Evolutionary conservation across 2,329 filamentous ascomycete genomes (phyloP).

Genomic region (Pestalotiopsis fici): DNA sequence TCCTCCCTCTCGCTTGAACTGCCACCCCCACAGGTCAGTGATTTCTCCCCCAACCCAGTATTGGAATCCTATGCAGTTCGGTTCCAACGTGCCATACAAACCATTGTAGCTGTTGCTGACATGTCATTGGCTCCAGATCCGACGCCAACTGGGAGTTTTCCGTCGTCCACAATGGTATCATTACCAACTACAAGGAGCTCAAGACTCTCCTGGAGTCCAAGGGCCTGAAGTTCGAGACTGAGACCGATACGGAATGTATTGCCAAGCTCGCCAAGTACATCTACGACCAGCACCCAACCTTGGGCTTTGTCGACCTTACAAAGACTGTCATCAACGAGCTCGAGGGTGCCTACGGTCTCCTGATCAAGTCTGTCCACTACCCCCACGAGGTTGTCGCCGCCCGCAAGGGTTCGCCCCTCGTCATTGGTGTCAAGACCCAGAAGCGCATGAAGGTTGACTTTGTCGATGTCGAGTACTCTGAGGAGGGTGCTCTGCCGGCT

Average conservation of each 20-base stretch:
- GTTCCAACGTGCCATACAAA: slow-evolving; percentile 14
- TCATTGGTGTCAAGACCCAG: slow-evolving; percentile 94
- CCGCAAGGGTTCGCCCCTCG: slow-evolving; percentile 95
- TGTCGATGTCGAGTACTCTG: slow-evolving; percentile 95
- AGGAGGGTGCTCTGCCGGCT: slow-evolving; percentile 82
- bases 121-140: slow-evolving; percentile 59
- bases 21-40: slow-evolving; percentile 92
- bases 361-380: slow-evolving; percentile 98
- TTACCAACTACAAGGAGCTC: slow-evolving; percentile 99
- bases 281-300: slow-evolving; percentile 88
- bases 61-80: slow-evolving; percentile 8
- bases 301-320: slow-evolving; percentile 94
- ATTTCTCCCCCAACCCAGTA: neutral
- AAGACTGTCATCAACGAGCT: slow-evolving; percentile 99
- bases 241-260: slow-evolving; percentile 99
- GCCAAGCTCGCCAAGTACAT: slow-evolving; percentile 99
- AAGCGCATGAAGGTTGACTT: slow-evolving; percentile 99
- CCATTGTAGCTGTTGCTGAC: neutral
- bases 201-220: slow-evolving; percentile 91
- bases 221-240: slow-evolving; percentile 98
- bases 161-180: slow-evolving; percentile 99
- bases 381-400: slow-evolving; percentile 97
- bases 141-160: slow-evolving; percentile 95
- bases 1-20: slow-evolving; percentile 89
- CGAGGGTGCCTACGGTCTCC: slow-evolving; percentile 93